Base-by-base conservation (phyloP, 768 basidiomycete genomes). In the Crassisporium funariophilum region DNA sequence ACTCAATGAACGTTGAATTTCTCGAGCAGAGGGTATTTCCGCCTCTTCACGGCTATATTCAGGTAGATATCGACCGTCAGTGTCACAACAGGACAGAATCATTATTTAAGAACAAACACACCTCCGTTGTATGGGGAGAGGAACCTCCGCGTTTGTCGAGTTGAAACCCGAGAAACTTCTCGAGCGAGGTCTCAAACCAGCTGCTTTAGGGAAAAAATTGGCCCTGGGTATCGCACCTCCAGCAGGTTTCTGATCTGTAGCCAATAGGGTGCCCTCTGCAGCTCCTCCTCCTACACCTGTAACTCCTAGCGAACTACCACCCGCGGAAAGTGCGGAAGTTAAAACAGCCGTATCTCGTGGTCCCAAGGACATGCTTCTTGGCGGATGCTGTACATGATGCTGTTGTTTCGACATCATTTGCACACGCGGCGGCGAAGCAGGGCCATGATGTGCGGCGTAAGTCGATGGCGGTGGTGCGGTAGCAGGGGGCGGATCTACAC, bases 131-230 rank as follows among this genome's bases (percentile, higher is more conserved):
- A 66, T 25, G 11, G 68, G 64, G 25, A 62, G 34, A 12, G 61
- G 52, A 1, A 65, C 57, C 42, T 75, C 69, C 3, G 61, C 43
- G 5, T 44, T 55, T 4, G 63, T 55, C 8, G 53, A 56, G 41
- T 81, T 77, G 63, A 89, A 84, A 2, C 80, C 84, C 7, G 88
- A 90, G 59, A 91, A 91, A 52, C 88, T 90, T 55, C 86, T 68
- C 16, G 86, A 89, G 40, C 88, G 64, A 4, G 89, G 90, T 4
- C 89, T 68, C 7, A 69, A 55, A 2, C 71, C 71, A 5, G 73
- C 70, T 7, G 69, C 71, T 45, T 75, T 75, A 0, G 88, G 86
- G 46, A 80, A 73, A 57, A 90, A 88, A 37, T 85, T 83, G 0
- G 84, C 71, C 11, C 85, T 64, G 0, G 78, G 83, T 20, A 86